Base-by-base conservation (phyloP, 2,329 filamentous ascomycete species). In the Hymenoscyphus repandus region DNA sequence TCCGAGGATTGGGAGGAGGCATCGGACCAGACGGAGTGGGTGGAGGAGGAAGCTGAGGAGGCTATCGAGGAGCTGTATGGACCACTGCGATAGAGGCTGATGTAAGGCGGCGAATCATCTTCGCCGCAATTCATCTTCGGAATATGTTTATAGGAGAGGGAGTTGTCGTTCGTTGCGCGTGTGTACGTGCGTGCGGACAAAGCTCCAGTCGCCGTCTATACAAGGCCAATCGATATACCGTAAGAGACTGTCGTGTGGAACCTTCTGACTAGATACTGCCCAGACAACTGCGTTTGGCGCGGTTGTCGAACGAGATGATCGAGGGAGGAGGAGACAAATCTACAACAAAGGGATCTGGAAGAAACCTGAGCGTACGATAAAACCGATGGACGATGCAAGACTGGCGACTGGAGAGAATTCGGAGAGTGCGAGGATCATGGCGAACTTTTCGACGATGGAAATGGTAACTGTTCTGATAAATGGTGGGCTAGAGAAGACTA, bases 21-120 rank as follows among this genome's bases (percentile, higher is more conserved):
- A 64, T 86, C 77, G 58, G 89, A 93, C 76, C 89, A 93, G 62
- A 90, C 77, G 32, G 88, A 93, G 50, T 83, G 80, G 51, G 85
- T 80, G 17, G 87, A 90, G 50, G 86, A 86, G 30, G 88, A 90
- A 52, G 86, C 82, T 60, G 86, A 88, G 50, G 85, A 85, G 64
- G 84, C 81, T 74, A 90, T 72, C 38, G 85, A 84, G 53, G 82
- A 79, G 66, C 79, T 80, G 70, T 89, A 91, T 58, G 83, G 79
- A 53, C 72, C 72, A 73, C 78, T 75, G 67, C 67, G 72, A 63
- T 72, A 69, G 60, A 70, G 66, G 57, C 69, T 68, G 68, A 72
- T 70, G 66, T 74, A 75, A 68, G 72, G 71, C 70, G 77, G 73
- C 69, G 76, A 77, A 66, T 73, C 69, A 69, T 73, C 66, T 63